phyloP scores from a whole-genome alignment of 2,329 filamentous ascomycete genomes.

The Xylaria sp. region DNA sequence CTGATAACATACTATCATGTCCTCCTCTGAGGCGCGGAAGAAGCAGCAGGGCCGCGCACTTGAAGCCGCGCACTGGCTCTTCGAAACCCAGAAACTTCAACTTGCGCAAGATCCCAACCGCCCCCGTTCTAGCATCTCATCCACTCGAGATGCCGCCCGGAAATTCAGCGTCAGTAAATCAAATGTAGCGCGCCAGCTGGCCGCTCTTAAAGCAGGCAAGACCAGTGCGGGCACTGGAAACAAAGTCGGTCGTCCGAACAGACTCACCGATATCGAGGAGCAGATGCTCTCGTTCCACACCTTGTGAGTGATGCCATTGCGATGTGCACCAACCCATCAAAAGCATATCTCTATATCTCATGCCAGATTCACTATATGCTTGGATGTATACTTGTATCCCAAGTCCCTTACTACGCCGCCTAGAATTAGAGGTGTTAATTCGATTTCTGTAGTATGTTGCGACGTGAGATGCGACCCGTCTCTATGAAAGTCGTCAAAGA shows the following conservation, averaged over 20 bases:
- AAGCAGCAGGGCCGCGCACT: conserved; percentile 1
- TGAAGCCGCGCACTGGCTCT: conserved; percentile 13
- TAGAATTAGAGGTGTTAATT: neutral
- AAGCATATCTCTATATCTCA: neutral
- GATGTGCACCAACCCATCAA: neutral
- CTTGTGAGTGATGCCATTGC: conserved; percentile 6
- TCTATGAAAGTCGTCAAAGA: conserved; percentile 8
- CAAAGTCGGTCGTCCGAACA: conserved; percentile 6
- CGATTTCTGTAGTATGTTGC: conserved; percentile 6
- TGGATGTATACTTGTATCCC: neutral
- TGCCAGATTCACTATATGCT: neutral
- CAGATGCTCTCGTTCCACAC: conserved; percentile 14
- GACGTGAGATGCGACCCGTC: conserved; percentile 4
- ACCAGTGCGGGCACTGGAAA: neutral
- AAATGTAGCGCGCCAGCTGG: conserved; percentile 11
- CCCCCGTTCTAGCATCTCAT: conserved; percentile 9
- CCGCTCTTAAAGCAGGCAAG: conserved; percentile 10
- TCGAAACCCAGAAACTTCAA: conserved; percentile 10
- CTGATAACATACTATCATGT: conserved; percentile 6
- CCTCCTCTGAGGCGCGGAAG: conserved; percentile 4
- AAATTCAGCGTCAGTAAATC: conserved; percentile 12
- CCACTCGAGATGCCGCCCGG: conserved; percentile 7
- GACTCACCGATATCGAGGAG: conserved; percentile 12
- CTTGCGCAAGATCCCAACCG: conserved; percentile 12
- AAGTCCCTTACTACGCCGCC: neutral